Conservation (phyloP, 1,284 basidiomycete genomes). For the Apiotrichum veenhuisii region DNA sequence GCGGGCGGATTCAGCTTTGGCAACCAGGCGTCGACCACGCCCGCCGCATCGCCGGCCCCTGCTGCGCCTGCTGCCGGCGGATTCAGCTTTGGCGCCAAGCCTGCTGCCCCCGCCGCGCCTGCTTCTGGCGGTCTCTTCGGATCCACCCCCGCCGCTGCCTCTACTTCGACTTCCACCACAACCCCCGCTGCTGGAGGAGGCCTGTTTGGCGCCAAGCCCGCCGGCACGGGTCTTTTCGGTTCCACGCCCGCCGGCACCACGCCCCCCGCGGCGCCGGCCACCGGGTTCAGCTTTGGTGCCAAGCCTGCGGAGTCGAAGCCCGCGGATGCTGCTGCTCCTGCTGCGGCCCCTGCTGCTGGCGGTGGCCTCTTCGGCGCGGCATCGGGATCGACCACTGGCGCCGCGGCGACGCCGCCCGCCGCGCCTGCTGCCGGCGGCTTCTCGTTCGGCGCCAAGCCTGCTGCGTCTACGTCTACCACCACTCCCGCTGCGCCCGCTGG, state of each 20-base stretch:
- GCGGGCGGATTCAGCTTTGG: slow-evolving; percentile 17
- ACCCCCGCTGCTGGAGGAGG: slow-evolving; percentile 24
- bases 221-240: slow-evolving; percentile 29
- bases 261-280: slow-evolving; percentile 17
- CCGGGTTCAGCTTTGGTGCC: neutral
- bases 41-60: slow-evolving; percentile 14
- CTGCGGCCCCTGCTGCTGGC: slow-evolving; percentile 11
- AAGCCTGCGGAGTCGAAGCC: slow-evolving; percentile 3
- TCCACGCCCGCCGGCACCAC: slow-evolving; percentile 3
- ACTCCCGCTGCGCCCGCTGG: slow-evolving; percentile 33
- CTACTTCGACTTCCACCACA: slow-evolving; percentile 37
- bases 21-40: slow-evolving; percentile 13
- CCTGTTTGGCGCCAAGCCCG: slow-evolving; percentile 25
- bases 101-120: slow-evolving; percentile 4
- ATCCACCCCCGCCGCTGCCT: slow-evolving; percentile 22
- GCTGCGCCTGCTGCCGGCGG: neutral
- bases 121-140: slow-evolving; percentile 26
- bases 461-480: slow-evolving; percentile 11
- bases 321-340: slow-evolving; percentile 24
- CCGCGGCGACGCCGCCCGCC: too few relatives aligned
- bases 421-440: slow-evolving; percentile 21
- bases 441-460: slow-evolving; percentile 28
- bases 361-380: slow-evolving; percentile 31
- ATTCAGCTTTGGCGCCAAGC: slow-evolving; percentile 15
- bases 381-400: slow-evolving; percentile 13